Evolutionary conservation across 805 yeast species (phyloP), one percentile per base, ranked within the genome.

Genomic region (Ogataea ganodermae): DNA sequence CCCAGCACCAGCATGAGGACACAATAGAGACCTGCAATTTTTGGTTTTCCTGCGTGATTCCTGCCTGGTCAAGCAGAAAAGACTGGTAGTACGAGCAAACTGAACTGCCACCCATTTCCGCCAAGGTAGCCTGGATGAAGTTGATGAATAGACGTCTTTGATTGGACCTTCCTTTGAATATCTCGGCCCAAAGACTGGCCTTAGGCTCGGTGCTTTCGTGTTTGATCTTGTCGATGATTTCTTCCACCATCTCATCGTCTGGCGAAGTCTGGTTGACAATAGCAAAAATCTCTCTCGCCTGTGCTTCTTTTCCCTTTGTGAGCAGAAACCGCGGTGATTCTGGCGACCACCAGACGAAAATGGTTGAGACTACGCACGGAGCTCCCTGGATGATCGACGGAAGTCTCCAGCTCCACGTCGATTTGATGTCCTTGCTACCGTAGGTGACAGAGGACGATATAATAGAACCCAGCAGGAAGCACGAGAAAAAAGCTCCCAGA

Each of bases 381-480:
- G 68, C 51, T 43, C 73, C 79, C 63, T 79, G 84, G 21, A 78
- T 49, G 47, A 69, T 71, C 5, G 80, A 68, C 21, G 84, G 84
- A 46, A 78, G 66, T 63, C 79, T 72, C 84, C 84, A 79, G 27
- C 72, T 61, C 69, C 72, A 70, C 27, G 63, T 63, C 18, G 80
- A 77, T 10, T 47, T 26, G 21, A 69, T 51, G 24, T 60, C 52
- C 49, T 68, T 63, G 13, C 75, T 66, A 38, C 52, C 62, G 56
- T 60, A 62, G 6, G 61, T 54, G 28, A 70, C 70, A 69, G 74
- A 68, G 18, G 78, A 69, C 8, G 76, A 75, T 41, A 74, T 55
- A 33, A 72, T 50, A 7, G 78, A 73, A n/a, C 78, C 79, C 35
- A 71, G 53, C 50, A 71, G 66, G 75, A 72, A 71, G 45, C 66